Evolutionary conservation across 768 basidiomycete genomes (phyloP).

Genomic region (Kwoniella dejecticola): DNA sequence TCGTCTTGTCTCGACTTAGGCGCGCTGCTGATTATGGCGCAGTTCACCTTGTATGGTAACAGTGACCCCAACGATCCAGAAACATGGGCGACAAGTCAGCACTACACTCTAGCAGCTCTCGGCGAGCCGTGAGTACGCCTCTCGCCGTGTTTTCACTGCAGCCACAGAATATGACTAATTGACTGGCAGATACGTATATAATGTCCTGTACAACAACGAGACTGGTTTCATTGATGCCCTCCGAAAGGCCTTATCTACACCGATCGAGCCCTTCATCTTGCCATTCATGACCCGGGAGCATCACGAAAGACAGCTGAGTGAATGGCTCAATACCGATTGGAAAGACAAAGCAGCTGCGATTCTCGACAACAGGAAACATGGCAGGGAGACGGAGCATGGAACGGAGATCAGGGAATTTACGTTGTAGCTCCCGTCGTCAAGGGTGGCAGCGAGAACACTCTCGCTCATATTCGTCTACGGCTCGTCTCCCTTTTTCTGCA

Average conservation of each 20-base stretch:
- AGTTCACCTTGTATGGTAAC: conserved; percentile 3
- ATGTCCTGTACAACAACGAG: conserved; percentile 20
- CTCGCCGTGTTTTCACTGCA: too few species aligned
- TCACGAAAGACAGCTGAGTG: conserved; percentile 10
- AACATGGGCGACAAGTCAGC: conserved; percentile 15
- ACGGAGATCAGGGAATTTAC: conserved; percentile 8
- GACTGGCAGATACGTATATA: conserved; percentile 20
- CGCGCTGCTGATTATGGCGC: too few species aligned
- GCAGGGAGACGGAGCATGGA: conserved; percentile 20
- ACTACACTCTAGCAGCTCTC: conserved; percentile 12
- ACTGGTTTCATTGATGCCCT: conserved; percentile 25
- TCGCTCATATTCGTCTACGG: too few species aligned
- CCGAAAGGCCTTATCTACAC: conserved; percentile 18
- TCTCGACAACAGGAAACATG: conserved; percentile 16
- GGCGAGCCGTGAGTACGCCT: conserved; percentile 4
- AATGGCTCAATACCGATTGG: conserved; percentile 23
- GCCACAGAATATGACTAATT: too few species aligned
- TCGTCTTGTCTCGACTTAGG: not conserved
- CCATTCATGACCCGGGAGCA: conserved; percentile 17
- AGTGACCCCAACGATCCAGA: conserved; percentile 14
- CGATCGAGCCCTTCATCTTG: conserved; percentile 24
- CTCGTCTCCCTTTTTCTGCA: too few species aligned
- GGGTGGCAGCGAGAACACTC: too few species aligned
- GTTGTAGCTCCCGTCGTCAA: too few species aligned
- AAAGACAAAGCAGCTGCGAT: conserved; percentile 12